Percentiles rank a stretch among this genome's conserved stretches.
phyloP scores from a whole-genome alignment of 805 yeast genomes.

The Scheffersomyces lignosus region DNA sequence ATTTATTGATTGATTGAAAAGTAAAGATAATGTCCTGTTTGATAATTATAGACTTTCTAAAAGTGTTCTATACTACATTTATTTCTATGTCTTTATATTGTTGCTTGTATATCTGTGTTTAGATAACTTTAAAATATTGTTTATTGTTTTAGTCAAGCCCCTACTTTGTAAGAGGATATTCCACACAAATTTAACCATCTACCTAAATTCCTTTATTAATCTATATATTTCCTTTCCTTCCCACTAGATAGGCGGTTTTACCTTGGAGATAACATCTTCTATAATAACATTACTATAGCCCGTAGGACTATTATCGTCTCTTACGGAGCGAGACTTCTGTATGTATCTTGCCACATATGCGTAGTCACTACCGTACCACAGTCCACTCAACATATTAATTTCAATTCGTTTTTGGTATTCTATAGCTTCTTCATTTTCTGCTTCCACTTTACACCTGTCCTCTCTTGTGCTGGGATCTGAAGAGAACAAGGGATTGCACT shows the following conservation, averaged over 20 bases:
- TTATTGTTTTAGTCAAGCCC: no score
- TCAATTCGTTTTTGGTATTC: conserved; percentile 21
- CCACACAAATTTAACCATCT: no score
- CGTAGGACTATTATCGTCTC: conserved; percentile 26
- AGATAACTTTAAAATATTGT: no score
- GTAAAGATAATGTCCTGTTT: background rate
- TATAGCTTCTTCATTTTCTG: conserved; percentile 1
- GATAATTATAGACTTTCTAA: background rate
- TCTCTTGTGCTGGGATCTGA: background rate
- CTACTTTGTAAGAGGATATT: no score
- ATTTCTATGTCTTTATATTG: no score
- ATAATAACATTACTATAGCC: conserved; percentile 35
- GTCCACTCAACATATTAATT: conserved; percentile 38
- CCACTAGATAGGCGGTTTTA: conserved; percentile 38
- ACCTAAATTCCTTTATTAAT: no score
- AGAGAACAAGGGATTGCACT: conserved; percentile 20
- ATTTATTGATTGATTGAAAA: background rate
- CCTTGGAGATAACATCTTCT: conserved; percentile 35
- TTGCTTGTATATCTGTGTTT: no score
- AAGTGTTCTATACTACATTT: background rate
- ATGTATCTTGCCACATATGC: conserved; percentile 29
- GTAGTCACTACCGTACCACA: conserved; percentile 47
- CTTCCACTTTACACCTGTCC: conserved; percentile 4
- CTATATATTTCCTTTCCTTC: background rate
- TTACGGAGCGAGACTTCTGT: conserved; percentile 13